Evolutionary conservation across 257 asterid genomes (phyloP).

Genomic region (Solanum clarkiae): DNA sequence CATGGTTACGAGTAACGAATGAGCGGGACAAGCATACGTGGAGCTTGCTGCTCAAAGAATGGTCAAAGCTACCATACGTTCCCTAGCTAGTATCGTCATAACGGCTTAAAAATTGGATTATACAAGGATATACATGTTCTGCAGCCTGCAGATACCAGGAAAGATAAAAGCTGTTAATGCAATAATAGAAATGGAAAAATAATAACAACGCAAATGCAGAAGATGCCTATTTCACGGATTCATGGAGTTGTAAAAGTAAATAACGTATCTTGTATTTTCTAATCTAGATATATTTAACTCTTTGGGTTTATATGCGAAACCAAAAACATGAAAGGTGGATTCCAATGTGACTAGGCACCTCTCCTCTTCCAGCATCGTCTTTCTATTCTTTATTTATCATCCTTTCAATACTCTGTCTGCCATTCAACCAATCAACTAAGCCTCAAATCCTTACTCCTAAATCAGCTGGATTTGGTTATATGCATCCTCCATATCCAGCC

Average conservation of each 20-base stretch:
- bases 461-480: background rate
- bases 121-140: conserved; percentile 63
- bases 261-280: background rate
- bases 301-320: background rate
- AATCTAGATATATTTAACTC: background rate
- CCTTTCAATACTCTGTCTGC: background rate
- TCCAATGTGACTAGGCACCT: background rate
- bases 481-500: background rate
- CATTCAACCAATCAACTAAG: background rate
- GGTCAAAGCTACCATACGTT: background rate
- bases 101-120: conserved; percentile 49
- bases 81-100: conserved; percentile 20
- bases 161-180: background rate
- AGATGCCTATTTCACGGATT: background rate
- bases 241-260: background rate
- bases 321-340: background rate
- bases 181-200: background rate
- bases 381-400: background rate
- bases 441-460: background rate
- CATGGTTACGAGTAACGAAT: background rate
- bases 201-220: background rate
- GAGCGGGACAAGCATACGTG: background rate
- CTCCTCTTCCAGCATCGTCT: background rate
- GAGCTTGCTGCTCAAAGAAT: background rate
- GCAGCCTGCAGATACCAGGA: conserved; percentile 47